A percentile compares a stretch with the other conserved stretches of the same genome.
Conservation (phyloP, 495 filamentous ascomycete species). For the Penicillium silybi region DNA sequence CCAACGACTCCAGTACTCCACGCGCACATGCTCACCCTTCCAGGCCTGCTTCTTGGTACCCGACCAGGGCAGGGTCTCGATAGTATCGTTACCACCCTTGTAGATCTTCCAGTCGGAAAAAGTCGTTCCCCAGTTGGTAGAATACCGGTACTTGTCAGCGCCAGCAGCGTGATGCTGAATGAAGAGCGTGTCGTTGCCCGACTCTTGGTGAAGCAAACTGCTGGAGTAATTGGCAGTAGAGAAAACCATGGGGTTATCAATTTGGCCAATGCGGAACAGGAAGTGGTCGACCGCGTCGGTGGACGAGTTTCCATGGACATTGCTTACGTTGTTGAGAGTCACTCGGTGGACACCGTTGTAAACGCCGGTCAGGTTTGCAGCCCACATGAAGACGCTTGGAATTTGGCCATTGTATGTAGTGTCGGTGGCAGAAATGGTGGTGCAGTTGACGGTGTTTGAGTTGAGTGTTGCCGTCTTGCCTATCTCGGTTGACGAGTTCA, state of each 20-base stretch:
- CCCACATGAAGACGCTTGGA: conserved; percentile 50
- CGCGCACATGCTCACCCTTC: conserved; percentile 60
- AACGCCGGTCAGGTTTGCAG: conserved; percentile 51
- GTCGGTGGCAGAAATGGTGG: conserved; percentile 19
- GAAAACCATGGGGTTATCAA: conserved; percentile 59
- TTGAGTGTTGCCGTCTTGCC: conserved; percentile 39
- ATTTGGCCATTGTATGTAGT: conserved; percentile 44
- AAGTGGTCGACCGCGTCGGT: conserved; percentile 53
- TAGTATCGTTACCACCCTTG: conserved; percentile 41
- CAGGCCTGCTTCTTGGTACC: conserved; percentile 60
- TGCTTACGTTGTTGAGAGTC: conserved; percentile 53
- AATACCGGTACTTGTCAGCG: conserved; percentile 62
- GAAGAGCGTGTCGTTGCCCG: conserved; percentile 38
- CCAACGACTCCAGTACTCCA: conserved; percentile 64
- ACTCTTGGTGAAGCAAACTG: conserved; percentile 41
- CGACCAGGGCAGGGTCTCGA: conserved; percentile 48
- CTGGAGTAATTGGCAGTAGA: conserved; percentile 55
- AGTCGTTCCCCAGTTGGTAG: conserved; percentile 54
- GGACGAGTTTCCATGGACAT: conserved; percentile 19
- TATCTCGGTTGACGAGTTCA: conserved; percentile 52
- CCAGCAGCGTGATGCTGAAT: conserved; percentile 60
- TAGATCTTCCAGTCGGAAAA: conserved; percentile 61
- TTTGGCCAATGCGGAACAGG: conserved; percentile 53
- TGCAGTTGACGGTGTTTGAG: conserved; percentile 40
- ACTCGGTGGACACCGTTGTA: conserved; percentile 61